Evolutionary conservation across 257 asterid genomes (phyloP).

Genomic region (Solanum chmielewskii): DNA sequence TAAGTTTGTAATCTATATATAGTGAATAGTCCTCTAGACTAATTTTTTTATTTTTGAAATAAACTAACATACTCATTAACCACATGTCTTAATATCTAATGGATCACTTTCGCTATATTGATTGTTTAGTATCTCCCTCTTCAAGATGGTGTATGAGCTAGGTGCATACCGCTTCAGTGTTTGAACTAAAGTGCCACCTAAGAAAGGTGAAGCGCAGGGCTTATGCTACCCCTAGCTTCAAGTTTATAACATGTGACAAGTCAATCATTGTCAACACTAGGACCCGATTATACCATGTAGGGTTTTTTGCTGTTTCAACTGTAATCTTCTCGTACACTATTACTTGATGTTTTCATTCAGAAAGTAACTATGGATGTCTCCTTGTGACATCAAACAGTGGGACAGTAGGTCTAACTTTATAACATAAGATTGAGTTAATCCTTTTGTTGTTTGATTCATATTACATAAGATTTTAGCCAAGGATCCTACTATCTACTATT

Average conservation of each 20-base stretch:
- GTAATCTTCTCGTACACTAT: not conserved
- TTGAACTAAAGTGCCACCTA: not conserved
- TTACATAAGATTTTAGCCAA: not conserved
- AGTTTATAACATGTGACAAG: not conserved
- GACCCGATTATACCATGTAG: not conserved
- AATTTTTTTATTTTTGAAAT: not conserved
- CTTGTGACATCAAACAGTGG: not conserved
- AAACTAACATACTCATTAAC: not conserved
- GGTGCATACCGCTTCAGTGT: not conserved
- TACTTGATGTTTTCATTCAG: not conserved
- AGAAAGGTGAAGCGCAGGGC: not conserved
- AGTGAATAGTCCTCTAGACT: not conserved
- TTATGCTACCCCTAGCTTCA: not conserved
- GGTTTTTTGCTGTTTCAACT: not conserved
- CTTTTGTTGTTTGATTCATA: not conserved
- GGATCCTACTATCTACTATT: not conserved
- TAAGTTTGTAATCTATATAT: not conserved
- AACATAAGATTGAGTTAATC: not conserved
- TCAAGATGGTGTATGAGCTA: not conserved
- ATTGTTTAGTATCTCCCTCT: not conserved
- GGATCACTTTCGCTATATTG: not conserved
- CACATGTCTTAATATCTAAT: not conserved
- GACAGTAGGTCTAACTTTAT: not conserved
- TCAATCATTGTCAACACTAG: not conserved
- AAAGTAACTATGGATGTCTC: not conserved